phyloP scores from a whole-genome alignment of 148 eudicot genomes.

The Rhododendron ferrugineum region DNA sequence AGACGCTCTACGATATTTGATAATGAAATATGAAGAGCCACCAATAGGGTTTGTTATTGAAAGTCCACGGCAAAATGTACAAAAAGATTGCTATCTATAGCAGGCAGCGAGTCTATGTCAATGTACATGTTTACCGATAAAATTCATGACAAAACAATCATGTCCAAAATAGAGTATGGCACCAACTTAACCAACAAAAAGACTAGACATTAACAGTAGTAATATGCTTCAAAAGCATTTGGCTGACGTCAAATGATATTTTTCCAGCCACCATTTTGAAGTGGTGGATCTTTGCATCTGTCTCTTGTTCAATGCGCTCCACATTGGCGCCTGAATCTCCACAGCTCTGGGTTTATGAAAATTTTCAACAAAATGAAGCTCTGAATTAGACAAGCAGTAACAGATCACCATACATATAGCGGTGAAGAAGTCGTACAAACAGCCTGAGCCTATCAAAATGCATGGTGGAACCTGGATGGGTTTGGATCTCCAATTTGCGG shows the following conservation, averaged over 20 bases:
- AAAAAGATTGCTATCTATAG: neutral
- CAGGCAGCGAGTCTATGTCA: neutral
- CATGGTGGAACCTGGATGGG: neutral
- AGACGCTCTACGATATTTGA: neutral
- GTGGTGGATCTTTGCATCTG: conserved; percentile 51
- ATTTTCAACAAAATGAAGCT: neutral
- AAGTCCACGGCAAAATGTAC: neutral
- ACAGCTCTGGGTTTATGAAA: conserved; percentile 43
- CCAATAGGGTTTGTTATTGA: neutral
- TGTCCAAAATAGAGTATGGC: neutral
- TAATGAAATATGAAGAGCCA: neutral
- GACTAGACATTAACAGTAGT: conserved; percentile 56
- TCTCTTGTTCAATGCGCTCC: conserved; percentile 78
- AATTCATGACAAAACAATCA: neutral
- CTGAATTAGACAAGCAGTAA: neutral
- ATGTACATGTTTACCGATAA: neutral
- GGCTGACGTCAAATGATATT: conserved; percentile 60
- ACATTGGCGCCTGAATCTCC: conserved; percentile 91
- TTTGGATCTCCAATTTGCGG: neutral
- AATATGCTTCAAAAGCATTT: conserved; percentile 74
- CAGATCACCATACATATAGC: neutral
- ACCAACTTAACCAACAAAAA: neutral
- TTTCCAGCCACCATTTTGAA: conserved; percentile 52
- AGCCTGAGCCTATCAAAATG: neutral
- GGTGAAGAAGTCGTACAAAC: neutral